Evolutionary conservation across 2,329 filamentous ascomycete species (phyloP), one percentile per base, ranked within the genome.

Genomic region (Leptographium galeiforme): DNA sequence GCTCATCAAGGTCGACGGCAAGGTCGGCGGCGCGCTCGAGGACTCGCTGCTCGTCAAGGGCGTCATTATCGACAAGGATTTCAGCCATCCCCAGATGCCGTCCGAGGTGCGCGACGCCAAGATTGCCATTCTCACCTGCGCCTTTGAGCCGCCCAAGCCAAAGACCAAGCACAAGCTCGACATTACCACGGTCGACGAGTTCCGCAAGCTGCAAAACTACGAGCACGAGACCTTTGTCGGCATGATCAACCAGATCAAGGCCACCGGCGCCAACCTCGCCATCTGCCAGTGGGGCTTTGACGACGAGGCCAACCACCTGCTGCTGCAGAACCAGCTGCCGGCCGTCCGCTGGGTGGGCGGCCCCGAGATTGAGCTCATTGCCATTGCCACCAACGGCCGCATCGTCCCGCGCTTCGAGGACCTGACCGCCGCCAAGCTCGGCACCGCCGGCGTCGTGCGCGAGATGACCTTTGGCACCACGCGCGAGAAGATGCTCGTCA

Each of bases 271-370:
- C 59, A 98, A 98, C 73, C 78, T 98, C 57, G 93, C 90, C 59
- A 95, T 98, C 65, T 98, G 93, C 72, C 94, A 98, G 69, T 98
- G 94, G 93, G 93, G 93, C 61, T 98, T 98, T 66, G 93, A 98
- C 67, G 93, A 98, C 65, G 93, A 98, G 73, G 93, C 93, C 58
- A 98, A 98, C 74, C 93, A 98, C 70, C 74, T 98, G 56, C 79
- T 98, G 39, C 82, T 98, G 57, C 94, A 96, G 73, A 97, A 97
- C 76, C 78, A 93, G 64, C 81, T 98, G 10, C 94, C 93, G 11
- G 94, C 93, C 40, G 93, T 98, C 56, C 80, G 93, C 70, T 98
- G 93, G 93, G 93, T 98, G 44, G 93, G 93, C 61, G 93, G 93
- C 11, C 93, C 93, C 2, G 94, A 98, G 71, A 97, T 98, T 62